These are phyloP conservation scores for Artemisia princeps DNA, from an alignment of 140 eudicot species.

Conservation along the genomic window DNA sequence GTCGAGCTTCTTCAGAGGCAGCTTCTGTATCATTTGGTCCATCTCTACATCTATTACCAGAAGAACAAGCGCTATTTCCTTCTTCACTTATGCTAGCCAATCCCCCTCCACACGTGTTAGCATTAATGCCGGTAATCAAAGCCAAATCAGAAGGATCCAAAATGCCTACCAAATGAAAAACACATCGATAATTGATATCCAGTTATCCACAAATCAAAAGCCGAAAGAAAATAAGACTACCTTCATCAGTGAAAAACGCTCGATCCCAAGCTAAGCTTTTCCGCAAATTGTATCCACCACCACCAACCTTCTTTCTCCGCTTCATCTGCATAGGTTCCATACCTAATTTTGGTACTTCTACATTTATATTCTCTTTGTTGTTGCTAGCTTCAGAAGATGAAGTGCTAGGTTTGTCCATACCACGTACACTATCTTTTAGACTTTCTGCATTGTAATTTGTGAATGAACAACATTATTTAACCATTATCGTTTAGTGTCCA, in stretches of 20 bases:
- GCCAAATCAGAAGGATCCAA: conserved; percentile 69
- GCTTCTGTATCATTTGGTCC: conserved; percentile 26
- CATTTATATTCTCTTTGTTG: conserved; percentile 60
- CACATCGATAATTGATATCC: conserved; percentile 9
- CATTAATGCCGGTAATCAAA: conserved; percentile 49
- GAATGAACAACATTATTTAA: not conserved
- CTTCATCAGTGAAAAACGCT: conserved; percentile 96
- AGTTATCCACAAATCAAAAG: not conserved
- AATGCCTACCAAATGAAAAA: conserved; percentile 50
- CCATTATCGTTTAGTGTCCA: no score
- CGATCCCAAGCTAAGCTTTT: conserved; percentile 98
- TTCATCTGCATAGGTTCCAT: conserved; percentile 82
- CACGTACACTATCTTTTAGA: conserved; percentile 18
- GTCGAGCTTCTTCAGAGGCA: conserved; percentile 25
- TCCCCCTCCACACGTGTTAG: conserved; percentile 35
- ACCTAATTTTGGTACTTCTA: conserved; percentile 42
- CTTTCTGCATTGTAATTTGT: conserved; percentile 34
- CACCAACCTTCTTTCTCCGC: conserved; percentile 42
- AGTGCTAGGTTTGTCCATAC: conserved; percentile 25
- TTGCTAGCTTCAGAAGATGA: conserved; percentile 35
- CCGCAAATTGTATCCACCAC: conserved; percentile 65
- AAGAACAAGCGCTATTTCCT: conserved; percentile 29
- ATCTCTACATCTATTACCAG: conserved; percentile 20
- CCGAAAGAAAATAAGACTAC: conserved; percentile 22
- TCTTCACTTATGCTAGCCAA: conserved; percentile 49